phyloP scores from a whole-genome alignment of 306 rosid genomes.

The Lathyrus oleraceus region DNA sequence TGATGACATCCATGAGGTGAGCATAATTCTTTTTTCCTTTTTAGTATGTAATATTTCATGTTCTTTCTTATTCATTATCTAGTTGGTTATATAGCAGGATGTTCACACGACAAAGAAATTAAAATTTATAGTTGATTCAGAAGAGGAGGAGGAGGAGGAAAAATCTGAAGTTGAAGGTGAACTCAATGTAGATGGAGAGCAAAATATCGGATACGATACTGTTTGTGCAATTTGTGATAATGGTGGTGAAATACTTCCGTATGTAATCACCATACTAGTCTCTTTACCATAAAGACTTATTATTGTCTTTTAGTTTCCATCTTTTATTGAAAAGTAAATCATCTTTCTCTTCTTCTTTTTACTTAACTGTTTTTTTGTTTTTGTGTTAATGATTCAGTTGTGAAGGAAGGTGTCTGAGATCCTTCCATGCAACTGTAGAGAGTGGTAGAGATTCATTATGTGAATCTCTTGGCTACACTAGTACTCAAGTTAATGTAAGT shows the following conservation, averaged over 20 bases:
- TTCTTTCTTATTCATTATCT: constrained; percentile 31
- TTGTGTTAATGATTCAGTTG: constrained; percentile 45
- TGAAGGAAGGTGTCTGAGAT: constrained; percentile 74
- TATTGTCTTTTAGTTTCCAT: neutral
- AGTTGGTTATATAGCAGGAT: constrained; percentile 43
- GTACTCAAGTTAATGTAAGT: constrained; percentile 46
- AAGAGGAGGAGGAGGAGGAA: constrained; percentile 36
- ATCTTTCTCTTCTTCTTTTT: constrained; percentile 4
- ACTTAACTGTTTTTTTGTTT: neutral
- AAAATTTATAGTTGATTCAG: constrained; percentile 34
- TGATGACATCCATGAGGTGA: constrained; percentile 42
- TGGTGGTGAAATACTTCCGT: constrained; percentile 72
- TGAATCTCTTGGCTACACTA: constrained; percentile 58
- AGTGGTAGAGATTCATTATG: constrained; percentile 40
- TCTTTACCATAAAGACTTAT: constrained; percentile 24
- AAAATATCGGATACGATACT: constrained; percentile 46
- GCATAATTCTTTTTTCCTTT: constrained; percentile 1
- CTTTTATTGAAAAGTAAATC: constrained; percentile 5
- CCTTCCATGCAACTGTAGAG: constrained; percentile 58
- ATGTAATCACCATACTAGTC: constrained; percentile 32
- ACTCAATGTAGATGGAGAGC: constrained; percentile 12
- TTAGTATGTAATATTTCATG: constrained; percentile 10
- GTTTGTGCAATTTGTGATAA: constrained; percentile 75
- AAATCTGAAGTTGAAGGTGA: constrained; percentile 43
- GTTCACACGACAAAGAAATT: constrained; percentile 30